Evolutionary conservation across 2,329 filamentous ascomycete species (phyloP), one percentile per base, ranked within the genome.

Genomic region (Hymenoscyphus salicellus): DNA sequence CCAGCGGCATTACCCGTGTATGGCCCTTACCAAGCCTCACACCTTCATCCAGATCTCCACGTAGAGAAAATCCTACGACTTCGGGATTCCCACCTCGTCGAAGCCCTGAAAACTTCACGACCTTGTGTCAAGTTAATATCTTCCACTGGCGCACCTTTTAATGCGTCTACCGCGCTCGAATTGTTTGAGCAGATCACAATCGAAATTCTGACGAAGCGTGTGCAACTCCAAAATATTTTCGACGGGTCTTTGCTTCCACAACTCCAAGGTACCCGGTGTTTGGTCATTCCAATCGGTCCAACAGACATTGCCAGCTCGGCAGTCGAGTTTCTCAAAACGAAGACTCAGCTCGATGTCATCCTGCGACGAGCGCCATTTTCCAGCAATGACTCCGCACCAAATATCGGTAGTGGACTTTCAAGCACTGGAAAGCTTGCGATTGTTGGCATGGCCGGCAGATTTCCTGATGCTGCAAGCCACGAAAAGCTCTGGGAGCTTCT

Each of bases 21-120:
- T 67, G 84, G 82, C 0, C 84, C 84, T 6, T 86, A 85, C 70
- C 84, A 87, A 70, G 82, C 84, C 43, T 67, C 80, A 2, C 83
- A 86, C 71, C 76, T 86, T n/a, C 80, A 85, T 70, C 0, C 68
- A 72, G 17, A 74, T 72, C 55, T 68, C 20, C 78, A 84, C 64
- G 74, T 84, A 23, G 77, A 79, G 56, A 76, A 75, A 65, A 79
- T 85, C 30, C 73, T 86, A 33, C 75, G 76, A 17, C 75, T 84
- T 33, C 76, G 79, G 46, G 77, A 81, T 23, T 70, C 77, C 17
- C n/a, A 1, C 17, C 10, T 62, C 17, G 23, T n/a, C 17, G 55
- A 63, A 23, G 56, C 28, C 1, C 23, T 63, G n/a, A 41, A 59
- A n/a, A 26, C 55, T 6, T 52, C 41, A 1, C 17, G 38, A 11